Percentiles rank a stretch among this genome's conserved stretches.
phyloP scores from a whole-genome alignment of 805 yeast genomes.

The Cyberlindnera sargentensis region DNA sequence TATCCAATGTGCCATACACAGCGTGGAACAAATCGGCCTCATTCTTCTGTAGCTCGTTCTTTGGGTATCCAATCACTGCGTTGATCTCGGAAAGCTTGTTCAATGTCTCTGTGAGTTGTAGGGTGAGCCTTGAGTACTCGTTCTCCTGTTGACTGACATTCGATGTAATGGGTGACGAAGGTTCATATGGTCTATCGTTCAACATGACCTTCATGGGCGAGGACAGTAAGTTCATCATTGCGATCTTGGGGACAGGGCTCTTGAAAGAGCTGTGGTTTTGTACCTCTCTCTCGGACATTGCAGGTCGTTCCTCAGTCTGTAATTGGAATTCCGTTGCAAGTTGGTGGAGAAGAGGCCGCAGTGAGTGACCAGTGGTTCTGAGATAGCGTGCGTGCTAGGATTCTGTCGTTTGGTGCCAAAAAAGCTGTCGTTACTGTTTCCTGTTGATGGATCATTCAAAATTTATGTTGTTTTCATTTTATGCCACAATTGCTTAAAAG shows the following conservation, averaged over 20 bases:
- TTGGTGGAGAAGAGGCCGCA: too few relatives aligned
- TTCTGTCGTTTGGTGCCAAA: too few relatives aligned
- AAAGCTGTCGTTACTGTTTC: neutral
- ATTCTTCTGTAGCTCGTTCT: conserved; percentile 40
- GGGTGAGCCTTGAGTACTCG: conserved; percentile 14
- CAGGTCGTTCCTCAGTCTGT: neutral
- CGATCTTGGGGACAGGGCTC: conserved; percentile 11
- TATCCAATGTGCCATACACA: conserved; percentile 41
- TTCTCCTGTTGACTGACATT: neutral
- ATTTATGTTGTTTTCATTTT: conserved; percentile 8
- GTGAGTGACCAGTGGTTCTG: too few relatives aligned
- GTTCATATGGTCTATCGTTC: conserved; percentile 2
- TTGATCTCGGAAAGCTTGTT: conserved; percentile 40
- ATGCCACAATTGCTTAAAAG: conserved; percentile 2
- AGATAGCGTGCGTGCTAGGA: too few relatives aligned
- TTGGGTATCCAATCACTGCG: conserved; percentile 47
- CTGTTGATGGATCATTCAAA: neutral
- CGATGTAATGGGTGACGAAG: conserved; percentile 4
- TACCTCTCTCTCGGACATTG: neutral
- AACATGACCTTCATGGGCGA: conserved; percentile 21
- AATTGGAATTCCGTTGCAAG: too few relatives aligned
- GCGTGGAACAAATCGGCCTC: conserved; percentile 43
- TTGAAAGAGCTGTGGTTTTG: conserved; percentile 4
- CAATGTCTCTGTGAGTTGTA: conserved; percentile 17
- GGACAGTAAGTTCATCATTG: conserved; percentile 16